Conservation (phyloP, 1,139 yeast species). For the Pichia sp. region DNA sequence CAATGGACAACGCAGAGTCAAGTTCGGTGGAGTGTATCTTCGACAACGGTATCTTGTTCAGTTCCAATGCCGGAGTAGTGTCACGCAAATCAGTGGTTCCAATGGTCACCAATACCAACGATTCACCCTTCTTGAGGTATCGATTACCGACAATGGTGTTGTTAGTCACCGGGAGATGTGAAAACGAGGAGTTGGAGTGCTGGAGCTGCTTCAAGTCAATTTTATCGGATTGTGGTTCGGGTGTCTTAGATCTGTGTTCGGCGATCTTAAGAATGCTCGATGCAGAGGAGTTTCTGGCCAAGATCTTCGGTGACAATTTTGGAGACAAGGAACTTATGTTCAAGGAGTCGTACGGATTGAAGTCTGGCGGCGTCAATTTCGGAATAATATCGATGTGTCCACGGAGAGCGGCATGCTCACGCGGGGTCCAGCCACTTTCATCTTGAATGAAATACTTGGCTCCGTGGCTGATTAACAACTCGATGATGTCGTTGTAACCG, state of each 20-base stretch:
- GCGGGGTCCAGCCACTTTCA: slow-evolving; percentile 93
- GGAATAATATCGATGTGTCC: slow-evolving; percentile 78
- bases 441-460: slow-evolving; percentile 60
- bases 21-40: slow-evolving; percentile 76
- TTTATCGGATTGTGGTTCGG: slow-evolving; percentile 14
- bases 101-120: slow-evolving; percentile 69
- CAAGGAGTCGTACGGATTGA: slow-evolving; percentile 29
- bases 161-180: slow-evolving; percentile 6
- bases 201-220: slow-evolving; percentile 35
- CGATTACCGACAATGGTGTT: slow-evolving; percentile 86
- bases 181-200: slow-evolving; percentile 5
- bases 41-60: slow-evolving; percentile 69
- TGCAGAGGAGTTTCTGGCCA: slow-evolving; percentile 16
- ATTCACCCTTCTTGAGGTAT: slow-evolving; percentile 60
- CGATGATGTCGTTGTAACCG: slow-evolving; percentile 60
- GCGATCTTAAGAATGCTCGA: slow-evolving; percentile 16
- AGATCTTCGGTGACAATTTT: slow-evolving; percentile 20
- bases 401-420: slow-evolving; percentile 91
- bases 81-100: slow-evolving; percentile 83
- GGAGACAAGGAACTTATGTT: slow-evolving; percentile 27
- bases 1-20: slow-evolving; percentile 82
- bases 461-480: slow-evolving; percentile 49
- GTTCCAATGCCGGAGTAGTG: slow-evolving; percentile 56
- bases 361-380: slow-evolving; percentile 45
- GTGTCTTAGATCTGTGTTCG: slow-evolving; percentile 8